Conservation (phyloP, 345 rosid genomes). For the Lepidium didymum region DNA sequence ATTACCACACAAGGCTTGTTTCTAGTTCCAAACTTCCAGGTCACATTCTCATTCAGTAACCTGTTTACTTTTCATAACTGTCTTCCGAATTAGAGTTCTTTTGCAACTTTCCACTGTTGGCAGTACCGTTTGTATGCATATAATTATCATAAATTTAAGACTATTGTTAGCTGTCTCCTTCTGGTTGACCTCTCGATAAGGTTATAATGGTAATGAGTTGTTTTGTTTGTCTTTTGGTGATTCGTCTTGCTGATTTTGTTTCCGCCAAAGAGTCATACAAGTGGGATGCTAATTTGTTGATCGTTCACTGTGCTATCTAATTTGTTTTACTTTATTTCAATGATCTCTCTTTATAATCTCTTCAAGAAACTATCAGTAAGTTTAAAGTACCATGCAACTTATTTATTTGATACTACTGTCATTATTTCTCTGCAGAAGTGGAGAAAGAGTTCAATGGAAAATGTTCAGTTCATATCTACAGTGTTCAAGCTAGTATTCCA, state of each 20-base stretch:
- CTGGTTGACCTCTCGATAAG: neutral
- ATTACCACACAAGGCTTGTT: conserved; percentile 62
- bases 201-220: neutral
- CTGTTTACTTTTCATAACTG: neutral
- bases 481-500: conserved; percentile 79
- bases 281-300: neutral
- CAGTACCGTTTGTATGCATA: neutral
- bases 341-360: neutral
- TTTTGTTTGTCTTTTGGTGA: neutral
- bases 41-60: conserved; percentile 17
- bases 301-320: neutral
- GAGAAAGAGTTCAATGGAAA: conserved; percentile 60
- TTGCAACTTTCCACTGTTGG: neutral
- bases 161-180: neutral
- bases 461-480: conserved; percentile 69
- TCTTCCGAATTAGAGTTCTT: neutral
- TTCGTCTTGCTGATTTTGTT: neutral
- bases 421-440: conserved; percentile 50
- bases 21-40: conserved; percentile 68
- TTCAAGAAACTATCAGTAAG: neutral
- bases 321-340: neutral
- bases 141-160: neutral
- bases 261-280: neutral
- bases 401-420: neutral
- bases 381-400: neutral